Percentiles rank a stretch among this genome's conserved stretches.
Conservation (phyloP, 371 early-diverging fungal species). For the Chytridiales sp. region DNA sequence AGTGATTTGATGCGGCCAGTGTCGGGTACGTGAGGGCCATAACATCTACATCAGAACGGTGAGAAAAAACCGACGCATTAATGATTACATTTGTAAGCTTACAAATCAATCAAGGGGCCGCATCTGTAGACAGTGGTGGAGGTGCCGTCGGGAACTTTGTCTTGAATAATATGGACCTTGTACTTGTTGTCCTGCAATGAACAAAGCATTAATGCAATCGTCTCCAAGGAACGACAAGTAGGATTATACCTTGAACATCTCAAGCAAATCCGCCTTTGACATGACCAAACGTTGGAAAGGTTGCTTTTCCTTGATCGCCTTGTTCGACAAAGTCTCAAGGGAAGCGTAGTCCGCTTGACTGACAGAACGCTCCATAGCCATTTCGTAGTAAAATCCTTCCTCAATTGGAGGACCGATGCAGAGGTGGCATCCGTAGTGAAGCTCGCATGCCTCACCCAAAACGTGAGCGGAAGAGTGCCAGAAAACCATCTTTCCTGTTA, state of each 20-base stretch:
- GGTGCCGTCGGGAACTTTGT: conserved; percentile 93
- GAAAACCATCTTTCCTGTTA: conserved; percentile 82
- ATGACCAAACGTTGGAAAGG: conserved; percentile 89
- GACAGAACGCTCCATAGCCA: conserved; percentile 82
- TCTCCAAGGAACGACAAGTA: conserved; percentile 21
- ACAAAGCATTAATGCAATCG: background rate
- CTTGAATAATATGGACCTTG: conserved; percentile 90
- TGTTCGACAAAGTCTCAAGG: conserved; percentile 83
- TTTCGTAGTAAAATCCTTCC: conserved; percentile 99
- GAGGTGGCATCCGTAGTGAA: conserved; percentile 94
- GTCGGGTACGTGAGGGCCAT: conserved; percentile 97
- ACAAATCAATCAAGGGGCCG: conserved; percentile 97
- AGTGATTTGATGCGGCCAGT: conserved; percentile 96
- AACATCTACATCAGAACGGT: conserved; percentile 53
- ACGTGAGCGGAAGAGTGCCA: conserved; percentile 99
- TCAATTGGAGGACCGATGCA: conserved; percentile 99
- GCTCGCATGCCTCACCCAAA: conserved; percentile 97
- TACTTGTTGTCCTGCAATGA: conserved; percentile 82
- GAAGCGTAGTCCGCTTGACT: conserved; percentile 78
- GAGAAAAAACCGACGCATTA: background rate
- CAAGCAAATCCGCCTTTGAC: conserved; percentile 88
- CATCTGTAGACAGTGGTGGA: conserved; percentile 97
- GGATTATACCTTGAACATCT: conserved; percentile 85
- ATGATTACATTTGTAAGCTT: background rate
- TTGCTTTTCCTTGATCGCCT: conserved; percentile 94